Base-by-base conservation (phyloP, 176 grass and related monocot genomes). In the Eragrostis nindensis region DNA sequence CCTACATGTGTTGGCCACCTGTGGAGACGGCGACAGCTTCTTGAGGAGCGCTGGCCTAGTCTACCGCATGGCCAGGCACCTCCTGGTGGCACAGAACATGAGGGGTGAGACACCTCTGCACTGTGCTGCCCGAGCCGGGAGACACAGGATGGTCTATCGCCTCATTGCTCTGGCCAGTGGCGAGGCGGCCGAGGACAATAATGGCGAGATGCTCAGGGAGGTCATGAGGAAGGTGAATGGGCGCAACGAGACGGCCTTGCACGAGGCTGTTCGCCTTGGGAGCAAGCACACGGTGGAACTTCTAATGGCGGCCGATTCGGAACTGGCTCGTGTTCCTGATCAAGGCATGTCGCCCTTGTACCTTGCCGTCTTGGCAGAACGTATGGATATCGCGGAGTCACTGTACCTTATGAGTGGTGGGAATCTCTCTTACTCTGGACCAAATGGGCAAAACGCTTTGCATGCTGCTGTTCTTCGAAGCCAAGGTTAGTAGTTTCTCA, bases 341-440 rank as follows among this genome's bases (percentile, higher is more conserved):
- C 2, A 60, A 25, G 73, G 54, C 36, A 43, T 36, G 2, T 75
- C 73, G 6, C 38, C 73, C 0, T 61, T 75, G 54, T 75, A 75
- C 22, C 21, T 75, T 1, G 21, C 73, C 38, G 9, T 75, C 73
- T 11, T 25, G 54, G 38, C 44, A 6, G n/a, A 16, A 4, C 68
- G 44, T 0, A 6, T 17, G 1, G 45, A 50, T 22, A 49, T 71
- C 17, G 68, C 68, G 3, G 5, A 19, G 44, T 50, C 68, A 1
- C 5, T 49, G 1, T 19, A 50, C 27, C n/a, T 8, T 17, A 49
- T 26, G 44, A 71, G 68, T 71, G 45, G 14, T 17, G 68, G 68
- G 44, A 71, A 71, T 71, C 68, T 71, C 16, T 71, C 68, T 3
- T 71, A 71, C 18, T 46, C 68, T 26, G 68, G 68, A 71, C 68